Percentiles rank a stretch among this genome's conserved stretches.
These are phyloP conservation scores for Kazachstania bromeliacearum DNA, from an alignment of 805 yeast species.

Conservation along the genomic window DNA sequence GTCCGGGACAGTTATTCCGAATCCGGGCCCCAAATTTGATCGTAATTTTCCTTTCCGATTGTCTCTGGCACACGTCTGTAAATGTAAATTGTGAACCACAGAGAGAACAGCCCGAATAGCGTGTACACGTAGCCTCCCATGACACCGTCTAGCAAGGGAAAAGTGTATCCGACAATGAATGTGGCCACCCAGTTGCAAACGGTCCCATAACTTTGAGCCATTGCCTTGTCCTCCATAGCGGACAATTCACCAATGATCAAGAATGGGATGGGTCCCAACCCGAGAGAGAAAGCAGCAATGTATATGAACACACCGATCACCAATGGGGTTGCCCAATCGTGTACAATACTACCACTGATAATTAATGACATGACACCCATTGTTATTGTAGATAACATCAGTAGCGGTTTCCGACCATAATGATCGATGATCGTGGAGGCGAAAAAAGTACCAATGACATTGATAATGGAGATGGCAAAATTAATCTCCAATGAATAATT, in stretches of 20 bases:
- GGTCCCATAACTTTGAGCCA: constrained; percentile 90
- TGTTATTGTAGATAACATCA: constrained; percentile 52
- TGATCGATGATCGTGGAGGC: constrained; percentile 72
- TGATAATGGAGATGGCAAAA: constrained; percentile 64
- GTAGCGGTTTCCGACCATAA: constrained; percentile 64
- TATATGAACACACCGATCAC: constrained; percentile 60
- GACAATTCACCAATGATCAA: constrained; percentile 82
- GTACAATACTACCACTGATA: constrained; percentile 57
- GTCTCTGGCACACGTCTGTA: constrained; percentile 29
- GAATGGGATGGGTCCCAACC: constrained; percentile 94
- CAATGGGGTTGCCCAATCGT: constrained; percentile 38
- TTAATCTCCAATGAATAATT: constrained; percentile 61
- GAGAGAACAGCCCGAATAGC: constrained; percentile 55
- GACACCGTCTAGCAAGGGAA: constrained; percentile 58
- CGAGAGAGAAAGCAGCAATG: constrained; percentile 80
- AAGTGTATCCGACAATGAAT: constrained; percentile 66
- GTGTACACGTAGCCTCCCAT: constrained; percentile 76
- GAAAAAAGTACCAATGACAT: constrained; percentile 61
- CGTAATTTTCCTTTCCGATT: constrained; percentile 14
- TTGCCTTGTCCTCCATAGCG: constrained; percentile 57
- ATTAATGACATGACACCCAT: constrained; percentile 60
- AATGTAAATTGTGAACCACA: constrained; percentile 32
- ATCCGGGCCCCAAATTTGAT: constrained; percentile 21
- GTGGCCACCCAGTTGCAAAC: constrained; percentile 88
- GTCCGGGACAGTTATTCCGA: no score